Evolutionary conservation across 495 filamentous ascomycete species (phyloP), one percentile per base, ranked within the genome.

Genomic region (Aspergillus nanangensis): DNA sequence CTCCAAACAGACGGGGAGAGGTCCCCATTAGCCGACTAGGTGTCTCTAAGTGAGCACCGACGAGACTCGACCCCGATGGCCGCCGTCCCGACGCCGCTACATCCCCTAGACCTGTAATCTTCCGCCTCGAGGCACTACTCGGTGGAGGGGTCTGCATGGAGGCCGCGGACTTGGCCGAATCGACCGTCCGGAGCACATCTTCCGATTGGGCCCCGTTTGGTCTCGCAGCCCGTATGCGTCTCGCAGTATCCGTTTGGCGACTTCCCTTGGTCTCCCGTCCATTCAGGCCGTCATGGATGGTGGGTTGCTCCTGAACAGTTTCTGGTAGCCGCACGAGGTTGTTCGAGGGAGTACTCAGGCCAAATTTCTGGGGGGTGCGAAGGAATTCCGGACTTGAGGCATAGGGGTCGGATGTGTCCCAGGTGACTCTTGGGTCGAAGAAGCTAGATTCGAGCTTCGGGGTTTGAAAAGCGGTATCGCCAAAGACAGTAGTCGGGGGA

Each of bases 141-240:
- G 81, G 81, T 32, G 82, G 81, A 11, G 82, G 81, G 14, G 81
- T 86, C 62, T 83, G 80, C 70, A 84, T 84, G 3, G 78, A 81
- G 20, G 74, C 68, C 17, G 75, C 74, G 8, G 75, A 78, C 47
- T 67, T 71, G 44, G 64, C 60, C 4, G 73, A 72, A 32, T 61
- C 66, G 38, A 68, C 57, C 8, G 65, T 65, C 17, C 60, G 57
- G 9, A 63, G 63, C 13, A 59, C 63, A 44, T 71, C 65, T 15
- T 70, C 66, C 23, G 51, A 51, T 17, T 54, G 29, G n/a, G 24
- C 49, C 3, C 63, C 60, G 48, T 66, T 59, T 38, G 71, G 74
- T 47, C 60, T 79, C 41, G 61, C 48, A 9, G 60, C 47, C 5
- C 60, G 63, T 43, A 62, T 66, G 20, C 67, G 65, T 47, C 62